Percentiles rank a stretch among this genome's conserved stretches.
These are phyloP conservation scores for Apiospora sp. DNA, from an alignment of 2,329 filamentous ascomycete genomes.

Conservation along the genomic window DNA sequence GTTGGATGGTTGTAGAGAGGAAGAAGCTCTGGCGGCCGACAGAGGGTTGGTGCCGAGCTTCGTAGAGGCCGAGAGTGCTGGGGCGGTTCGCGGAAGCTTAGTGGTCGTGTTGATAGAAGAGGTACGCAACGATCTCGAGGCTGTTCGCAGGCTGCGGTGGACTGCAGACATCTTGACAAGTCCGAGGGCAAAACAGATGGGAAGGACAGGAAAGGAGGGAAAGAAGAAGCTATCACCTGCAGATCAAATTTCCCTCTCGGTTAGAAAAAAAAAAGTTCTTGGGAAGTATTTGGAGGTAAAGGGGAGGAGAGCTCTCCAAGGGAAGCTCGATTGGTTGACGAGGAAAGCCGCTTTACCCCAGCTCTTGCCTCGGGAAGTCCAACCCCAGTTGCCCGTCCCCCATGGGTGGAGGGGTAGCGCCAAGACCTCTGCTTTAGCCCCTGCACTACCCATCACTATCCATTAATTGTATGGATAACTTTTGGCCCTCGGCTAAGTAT, in stretches of 20 bases:
- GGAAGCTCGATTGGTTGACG: not conserved
- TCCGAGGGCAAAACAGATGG: not conserved
- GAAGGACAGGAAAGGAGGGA: no score
- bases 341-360: slow-evolving; percentile 15
- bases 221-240: not conserved
- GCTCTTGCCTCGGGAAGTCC: slow-evolving; percentile 13
- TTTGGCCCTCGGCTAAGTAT: not conserved
- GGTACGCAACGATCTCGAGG: slow-evolving; percentile 61
- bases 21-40: slow-evolving; percentile 41
- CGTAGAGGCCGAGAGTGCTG: slow-evolving; percentile 38
- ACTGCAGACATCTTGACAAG: slow-evolving; percentile 58
- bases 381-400: slow-evolving; percentile 6
- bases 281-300: not conserved
- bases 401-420: not conserved
- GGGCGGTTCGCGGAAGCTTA: slow-evolving; percentile 44
- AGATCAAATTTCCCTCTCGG: not conserved
- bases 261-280: slow-evolving; percentile 1
- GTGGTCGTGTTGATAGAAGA: slow-evolving; percentile 41
- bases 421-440: not conserved
- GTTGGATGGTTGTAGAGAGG: slow-evolving; percentile 38
- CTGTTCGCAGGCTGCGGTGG: slow-evolving; percentile 62
- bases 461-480: not conserved
- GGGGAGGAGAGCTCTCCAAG: slow-evolving; percentile 7
- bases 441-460: not conserved
- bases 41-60: slow-evolving; percentile 37